Percentiles rank a stretch among this genome's conserved stretches.
These are phyloP conservation scores for Candida nanaspora DNA, from an alignment of 805 yeast genomes.

Conservation along the genomic window DNA sequence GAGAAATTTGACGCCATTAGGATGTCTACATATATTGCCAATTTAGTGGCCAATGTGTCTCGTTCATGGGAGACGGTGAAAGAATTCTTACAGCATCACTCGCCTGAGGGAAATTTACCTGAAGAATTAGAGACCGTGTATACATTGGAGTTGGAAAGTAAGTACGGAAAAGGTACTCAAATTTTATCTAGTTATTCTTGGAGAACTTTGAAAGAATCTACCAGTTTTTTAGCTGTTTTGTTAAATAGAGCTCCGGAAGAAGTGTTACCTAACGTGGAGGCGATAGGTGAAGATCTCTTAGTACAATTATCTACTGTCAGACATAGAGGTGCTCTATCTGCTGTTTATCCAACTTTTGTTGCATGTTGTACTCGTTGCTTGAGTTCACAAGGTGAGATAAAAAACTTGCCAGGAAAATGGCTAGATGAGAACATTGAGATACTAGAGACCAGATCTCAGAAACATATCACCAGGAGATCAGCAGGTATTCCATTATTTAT, in stretches of 20 bases:
- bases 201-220: conserved; percentile 77
- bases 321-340: conserved; percentile 89
- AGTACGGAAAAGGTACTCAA: conserved; percentile 33
- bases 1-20: conserved; percentile 1
- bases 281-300: conserved; percentile 51
- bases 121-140: conserved; percentile 32
- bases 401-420: conserved; percentile 48
- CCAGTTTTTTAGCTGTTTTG: conserved; percentile 39
- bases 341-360: conserved; percentile 76
- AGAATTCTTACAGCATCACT: conserved; percentile 53
- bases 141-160: conserved; percentile 23
- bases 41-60: conserved; percentile 6
- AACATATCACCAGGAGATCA: conserved; percentile 78
- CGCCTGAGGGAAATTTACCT: conserved; percentile 63
- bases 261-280: conserved; percentile 17
- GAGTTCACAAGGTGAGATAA: conserved; percentile 21
- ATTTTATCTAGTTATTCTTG: conserved; percentile 63
- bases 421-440: conserved; percentile 42
- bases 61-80: conserved; percentile 37
- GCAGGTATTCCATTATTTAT: conserved; percentile 86
- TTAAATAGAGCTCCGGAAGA: conserved; percentile 24
- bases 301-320: conserved; percentile 66
- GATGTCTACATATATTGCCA: conserved; percentile 1
- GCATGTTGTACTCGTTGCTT: conserved; percentile 57
- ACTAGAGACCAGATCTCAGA: conserved; percentile 48